Evolutionary conservation across 192 early-diverging fungal genomes (phyloP), one percentile per base, ranked within the genome.

Genomic region (Backusella parvicylindrica): DNA sequence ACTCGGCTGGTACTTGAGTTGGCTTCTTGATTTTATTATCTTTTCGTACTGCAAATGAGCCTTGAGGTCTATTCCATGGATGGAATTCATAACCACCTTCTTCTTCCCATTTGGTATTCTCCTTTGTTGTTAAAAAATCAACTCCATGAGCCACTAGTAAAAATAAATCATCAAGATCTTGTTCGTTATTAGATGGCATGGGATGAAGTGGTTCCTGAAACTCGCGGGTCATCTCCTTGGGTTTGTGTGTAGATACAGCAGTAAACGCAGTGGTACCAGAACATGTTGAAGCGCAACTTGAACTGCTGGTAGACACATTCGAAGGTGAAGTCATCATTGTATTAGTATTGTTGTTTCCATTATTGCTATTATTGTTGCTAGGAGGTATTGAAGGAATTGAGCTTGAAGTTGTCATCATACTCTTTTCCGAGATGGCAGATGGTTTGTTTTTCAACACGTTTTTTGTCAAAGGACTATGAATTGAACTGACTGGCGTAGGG

Each of bases 41-140:
- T 11, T 70, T n/a, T 70, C 53, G 41, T 6, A 68, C 68, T 16
- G 76, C 67, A 72, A 77, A 77, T 12, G 70, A 72, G 18, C 76
- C 32, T n/a, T 75, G 50, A 7, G 73, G 33, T 70, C 72, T 41
- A 40, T 76, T 75, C 75, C 75, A 74, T 28, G 75, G 74, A 71
- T 73, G 79, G n/a, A 76, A 74, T 35, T 66, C 56, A 66, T 74
- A 76, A 1, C 79, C 71, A 21, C 72, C 79, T 26, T 81, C 79
- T 40, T 77, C 75, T 68, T 76, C 75, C 79, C 79, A 81, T 71
- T 75, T 71, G 1, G 79, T 73, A 31, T 70, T 77, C 43, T 81
- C 79, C 5, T 60, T 56, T 16, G 60, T 72, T 9, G 53, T 43
- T 36, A 81, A 38, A 37, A 76, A 81, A 9, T 76, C 75, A 33